These are phyloP conservation scores for Alternaria metachromatica DNA, from an alignment of 2,329 filamentous ascomycete genomes.

Conservation along the genomic window DNA sequence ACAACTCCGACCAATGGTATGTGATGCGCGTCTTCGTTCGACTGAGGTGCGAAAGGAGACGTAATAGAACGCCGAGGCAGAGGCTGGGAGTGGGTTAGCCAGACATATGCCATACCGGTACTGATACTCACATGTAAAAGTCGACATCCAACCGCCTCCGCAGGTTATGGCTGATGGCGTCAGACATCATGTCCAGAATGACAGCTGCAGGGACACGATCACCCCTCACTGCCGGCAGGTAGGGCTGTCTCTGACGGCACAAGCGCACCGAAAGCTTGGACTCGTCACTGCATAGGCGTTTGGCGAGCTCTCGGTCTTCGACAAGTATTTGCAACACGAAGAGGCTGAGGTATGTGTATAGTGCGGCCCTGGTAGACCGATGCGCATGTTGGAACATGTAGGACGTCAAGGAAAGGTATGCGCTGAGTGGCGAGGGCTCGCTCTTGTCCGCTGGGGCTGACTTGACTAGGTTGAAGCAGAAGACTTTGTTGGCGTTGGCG, in stretches of 20 bases:
- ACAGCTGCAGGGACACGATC: slow-evolving; percentile 77
- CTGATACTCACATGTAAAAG: slow-evolving; percentile 69
- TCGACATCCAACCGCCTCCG: slow-evolving; percentile 82
- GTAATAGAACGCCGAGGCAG: slow-evolving; percentile 79
- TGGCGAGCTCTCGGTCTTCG: slow-evolving; percentile 83
- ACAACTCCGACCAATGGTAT: slow-evolving; percentile 97
- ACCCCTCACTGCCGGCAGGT: slow-evolving; percentile 74
- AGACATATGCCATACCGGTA: not conserved
- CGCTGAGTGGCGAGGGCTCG: slow-evolving; percentile 76
- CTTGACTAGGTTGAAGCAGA: slow-evolving; percentile 83
- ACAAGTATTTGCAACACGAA: slow-evolving; percentile 85
- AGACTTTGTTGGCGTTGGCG: slow-evolving; percentile 90
- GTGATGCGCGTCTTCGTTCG: slow-evolving; percentile 78
- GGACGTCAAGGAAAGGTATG: slow-evolving; percentile 85
- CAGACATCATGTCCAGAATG: slow-evolving; percentile 85
- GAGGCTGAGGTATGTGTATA: slow-evolving; percentile 85
- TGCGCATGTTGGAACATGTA: slow-evolving; percentile 95
- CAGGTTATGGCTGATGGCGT: slow-evolving; percentile 93
- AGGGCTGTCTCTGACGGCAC: slow-evolving; percentile 87
- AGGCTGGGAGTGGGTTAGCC: slow-evolving; percentile 57
- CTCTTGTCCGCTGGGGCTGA: slow-evolving; percentile 65
- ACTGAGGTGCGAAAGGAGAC: slow-evolving; percentile 83
- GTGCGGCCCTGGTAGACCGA: slow-evolving; percentile 75
- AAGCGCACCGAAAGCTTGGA: slow-evolving; percentile 76
- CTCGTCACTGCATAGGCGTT: slow-evolving; percentile 82